Evolutionary conservation across 2,329 filamentous ascomycete genomes (phyloP), one percentile per base, ranked within the genome.

Genomic region (Aspergillus glaucus): DNA sequence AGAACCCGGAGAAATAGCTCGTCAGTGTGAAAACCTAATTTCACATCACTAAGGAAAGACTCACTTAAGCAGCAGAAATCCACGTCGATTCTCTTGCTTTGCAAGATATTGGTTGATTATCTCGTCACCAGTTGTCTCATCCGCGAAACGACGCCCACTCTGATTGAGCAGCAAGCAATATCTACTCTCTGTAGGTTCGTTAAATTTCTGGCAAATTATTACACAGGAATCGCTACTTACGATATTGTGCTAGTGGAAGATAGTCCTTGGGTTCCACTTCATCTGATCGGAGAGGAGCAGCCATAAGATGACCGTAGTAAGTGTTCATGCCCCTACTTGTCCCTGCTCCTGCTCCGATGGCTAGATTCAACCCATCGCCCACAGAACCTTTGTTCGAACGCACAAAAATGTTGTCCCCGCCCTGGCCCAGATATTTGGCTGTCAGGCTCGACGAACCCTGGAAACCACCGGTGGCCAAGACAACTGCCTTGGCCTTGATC

Each of bases 91-190:
- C 26, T 59, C 51, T 34, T 62, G 58, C 17, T 59, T 62, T 7
- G 60, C 60, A 17, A 62, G 50, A 40, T 60, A 57, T 17, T 62
- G 59, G 44, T 62, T 62, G 39, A 62, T 47, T 19, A 62, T 60
- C 39, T 62, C 59, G 34, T 62, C 60, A 4, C 60, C 60, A 3
- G 46, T 56, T 5, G 58, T 59, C 22, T 62, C 60, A 28, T 62
- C 59, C 0, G 55, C 37, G 44, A 62, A 62, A 3, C 60, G 49
- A 19, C 44, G 51, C 9, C 60, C 60, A 1, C 47, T 17, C n/a
- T 56, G 50, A 22, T 62, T 62, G 2, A 62, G 22, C 0, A 62
- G 48, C 6, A 62, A 43, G 17, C 60, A 61, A 37, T 57, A 52
- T 45, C 57, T 60, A 44, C 60, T 62, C 47, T 62, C 57, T 61